Evolutionary conservation across 2,329 filamentous ascomycete genomes (phyloP), one percentile per base, ranked within the genome.

Genomic region (Penicillium crustosum): DNA sequence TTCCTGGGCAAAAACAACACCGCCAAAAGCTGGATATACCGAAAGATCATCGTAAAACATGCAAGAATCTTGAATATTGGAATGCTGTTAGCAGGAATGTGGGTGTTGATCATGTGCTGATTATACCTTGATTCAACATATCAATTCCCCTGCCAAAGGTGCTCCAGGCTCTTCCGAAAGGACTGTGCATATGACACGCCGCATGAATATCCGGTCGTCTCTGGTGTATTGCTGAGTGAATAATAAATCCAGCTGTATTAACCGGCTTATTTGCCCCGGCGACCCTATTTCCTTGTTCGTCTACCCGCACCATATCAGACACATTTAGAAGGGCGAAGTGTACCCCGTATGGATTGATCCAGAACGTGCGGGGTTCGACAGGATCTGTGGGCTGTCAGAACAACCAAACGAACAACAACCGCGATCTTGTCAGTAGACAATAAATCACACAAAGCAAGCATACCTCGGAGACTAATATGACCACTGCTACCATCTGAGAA

Each of bases 191-290:
- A 61, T 81, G 79, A 35, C 75, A 77, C 0, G 77, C 79, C 27
- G 76, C 78, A 44, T 75, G 69, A 7, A 81, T 70, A 55, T 81
- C 78, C 4, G 79, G 79, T 12, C 79, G 69, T 1, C 71, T 72
- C 13, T 70, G 65, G 57, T 81, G 79, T 41, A 81, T 79, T 60
- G 76, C 77, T 53, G 73, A 66, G 62, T 81, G 79, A 49, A 81
- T 81, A 66, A 77, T 77, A 63, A 78, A 81, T 0, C 76, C 79
- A 0, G 79, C 78, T 0, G 73, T 73, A 59, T 81, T 81, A 38
- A 80, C 69, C 9, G 74, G 62, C 15, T 72, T 64, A 25, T 71
- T 66, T 23, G 74, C 75, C 9, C 77, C 78, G 29, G 74, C 76
- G 39, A 80, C 71, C 21, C 77, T 70, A 38, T 77, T 64, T 12